Conservation (phyloP, 1,139 yeast genomes). For the Eremothecium sinecaudum region DNA sequence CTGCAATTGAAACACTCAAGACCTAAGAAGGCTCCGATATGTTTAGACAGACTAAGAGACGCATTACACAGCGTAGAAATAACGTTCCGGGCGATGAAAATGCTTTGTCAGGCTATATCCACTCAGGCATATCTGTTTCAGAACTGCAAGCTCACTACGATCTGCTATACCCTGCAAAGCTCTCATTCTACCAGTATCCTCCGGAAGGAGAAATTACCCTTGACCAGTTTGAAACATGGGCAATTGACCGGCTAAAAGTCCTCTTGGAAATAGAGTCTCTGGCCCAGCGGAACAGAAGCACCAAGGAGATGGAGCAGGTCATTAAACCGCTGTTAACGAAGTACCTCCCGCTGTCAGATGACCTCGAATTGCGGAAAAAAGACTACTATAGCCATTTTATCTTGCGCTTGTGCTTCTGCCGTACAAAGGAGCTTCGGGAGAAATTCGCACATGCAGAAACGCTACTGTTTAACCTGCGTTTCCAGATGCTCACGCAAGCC, state of each 20-base stretch:
- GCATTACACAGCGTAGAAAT: conserved; percentile 67
- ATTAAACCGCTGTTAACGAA: conserved; percentile 60
- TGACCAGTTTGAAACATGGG: conserved; percentile 92
- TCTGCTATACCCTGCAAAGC: conserved; percentile 27
- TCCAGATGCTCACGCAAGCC: conserved; percentile 48
- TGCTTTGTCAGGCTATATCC: conserved; percentile 7
- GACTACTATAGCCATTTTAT: conserved; percentile 91
- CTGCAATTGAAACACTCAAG: too few relatives aligned
- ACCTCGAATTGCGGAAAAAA: conserved; percentile 57
- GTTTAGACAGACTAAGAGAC: conserved; percentile 70
- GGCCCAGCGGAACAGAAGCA: conserved; percentile 51
- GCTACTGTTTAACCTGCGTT: conserved; percentile 64
- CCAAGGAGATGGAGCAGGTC: conserved; percentile 54
- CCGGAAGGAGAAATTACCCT: conserved; percentile 79
- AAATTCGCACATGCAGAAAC: conserved; percentile 74
- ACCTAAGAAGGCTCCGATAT: conserved; percentile 31
- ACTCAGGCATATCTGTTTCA: conserved; percentile 15
- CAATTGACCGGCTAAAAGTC: conserved; percentile 78
- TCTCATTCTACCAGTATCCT: conserved; percentile 54
- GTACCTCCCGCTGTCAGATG: conserved; percentile 49
- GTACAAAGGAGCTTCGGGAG: conserved; percentile 74
- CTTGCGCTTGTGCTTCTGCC: conserved; percentile 77
- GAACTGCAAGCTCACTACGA: conserved; percentile 27
- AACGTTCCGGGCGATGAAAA: conserved; percentile 36
- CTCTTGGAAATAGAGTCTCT: conserved; percentile 78